phyloP scores from a whole-genome alignment of 2,329 filamentous ascomycete genomes.

The Coniochaeta prunicola region DNA sequence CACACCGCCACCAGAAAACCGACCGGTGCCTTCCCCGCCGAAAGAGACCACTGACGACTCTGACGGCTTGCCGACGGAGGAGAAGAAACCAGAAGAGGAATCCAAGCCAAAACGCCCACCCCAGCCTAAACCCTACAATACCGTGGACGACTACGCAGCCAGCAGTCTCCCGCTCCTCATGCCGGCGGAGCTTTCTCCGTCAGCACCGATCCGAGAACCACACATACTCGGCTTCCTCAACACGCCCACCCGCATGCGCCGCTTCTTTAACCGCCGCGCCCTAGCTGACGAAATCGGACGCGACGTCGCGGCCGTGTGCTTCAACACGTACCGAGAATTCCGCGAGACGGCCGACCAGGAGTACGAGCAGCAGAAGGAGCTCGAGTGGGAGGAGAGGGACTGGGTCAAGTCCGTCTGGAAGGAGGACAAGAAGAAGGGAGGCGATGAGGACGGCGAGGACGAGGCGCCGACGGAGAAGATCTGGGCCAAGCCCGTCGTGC shows the following conservation, averaged over 20 bases:
- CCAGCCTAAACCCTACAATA: constrained; percentile 69
- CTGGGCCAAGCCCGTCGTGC: constrained; percentile 66
- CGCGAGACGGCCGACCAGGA: constrained; percentile 27
- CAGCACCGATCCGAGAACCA: constrained; percentile 67
- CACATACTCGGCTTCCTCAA: constrained; percentile 90
- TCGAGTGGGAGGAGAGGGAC: constrained; percentile 39
- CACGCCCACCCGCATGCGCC: constrained; percentile 77
- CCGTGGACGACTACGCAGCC: constrained; percentile 61
- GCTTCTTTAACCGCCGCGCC: constrained; percentile 77
- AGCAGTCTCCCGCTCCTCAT: constrained; percentile 57
- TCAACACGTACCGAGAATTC: constrained; percentile 51
- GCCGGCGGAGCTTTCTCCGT: constrained; percentile 67
- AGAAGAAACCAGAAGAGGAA: constrained; percentile 37
- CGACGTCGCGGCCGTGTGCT: constrained; percentile 78
- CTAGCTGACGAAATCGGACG: constrained; percentile 86
- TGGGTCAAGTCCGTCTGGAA: constrained; percentile 29
- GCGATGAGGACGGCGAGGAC: constrained; percentile 5
- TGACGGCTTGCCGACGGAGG: constrained; percentile 15
- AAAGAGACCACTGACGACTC: constrained; percentile 5
- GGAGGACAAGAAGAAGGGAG: constrained; percentile 31
- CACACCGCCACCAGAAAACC: constrained; percentile 44
- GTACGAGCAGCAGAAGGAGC: constrained; percentile 56
- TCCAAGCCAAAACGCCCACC: constrained; percentile 50
- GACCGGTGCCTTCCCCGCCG: constrained; percentile 11
- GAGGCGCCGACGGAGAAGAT: constrained; percentile 54